These are phyloP conservation scores for Exutisphaerella laricina DNA, from an alignment of 2,329 filamentous ascomycete genomes.

Conservation along the genomic window DNA sequence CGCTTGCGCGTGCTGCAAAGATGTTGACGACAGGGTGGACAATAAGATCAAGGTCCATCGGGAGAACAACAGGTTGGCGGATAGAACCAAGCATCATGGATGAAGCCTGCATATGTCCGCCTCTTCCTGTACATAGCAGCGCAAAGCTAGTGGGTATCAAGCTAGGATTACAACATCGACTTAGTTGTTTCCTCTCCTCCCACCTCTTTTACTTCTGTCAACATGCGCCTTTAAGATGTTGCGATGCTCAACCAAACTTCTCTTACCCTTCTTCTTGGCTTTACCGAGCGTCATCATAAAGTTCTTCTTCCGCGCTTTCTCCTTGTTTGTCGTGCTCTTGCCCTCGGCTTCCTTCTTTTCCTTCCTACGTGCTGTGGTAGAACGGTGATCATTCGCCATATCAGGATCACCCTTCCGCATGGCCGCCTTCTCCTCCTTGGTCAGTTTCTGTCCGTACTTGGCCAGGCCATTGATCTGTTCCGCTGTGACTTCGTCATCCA, in stretches of 20 bases:
- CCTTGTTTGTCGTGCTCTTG: constrained; percentile 95
- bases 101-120: too few relatives aligned
- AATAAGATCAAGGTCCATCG: too few relatives aligned
- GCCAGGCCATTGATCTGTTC: constrained; percentile 80
- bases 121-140: too few relatives aligned
- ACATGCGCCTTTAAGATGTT: constrained; percentile 77
- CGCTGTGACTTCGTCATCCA: constrained; percentile 84
- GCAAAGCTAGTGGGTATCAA: constrained; percentile 15
- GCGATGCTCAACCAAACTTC: constrained; percentile 79
- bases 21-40: too few relatives aligned
- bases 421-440: constrained; percentile 83
- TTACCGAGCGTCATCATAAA: constrained; percentile 98
- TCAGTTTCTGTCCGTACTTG: constrained; percentile 35
- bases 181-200: constrained; percentile 63
- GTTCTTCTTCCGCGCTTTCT: constrained; percentile 97
- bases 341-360: constrained; percentile 82
- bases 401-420: constrained; percentile 78
- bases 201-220: constrained; percentile 76
- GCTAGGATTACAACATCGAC: neutral
- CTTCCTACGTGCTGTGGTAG: constrained; percentile 75
- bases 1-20: too few relatives aligned
- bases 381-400: constrained; percentile 63
- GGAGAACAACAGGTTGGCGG: too few relatives aligned
- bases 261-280: constrained; percentile 91
- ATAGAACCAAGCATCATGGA: too few relatives aligned